Evolutionary conservation across 169 alveolate species (phyloP).

Genomic region (Perkinsus marinus): DNA sequence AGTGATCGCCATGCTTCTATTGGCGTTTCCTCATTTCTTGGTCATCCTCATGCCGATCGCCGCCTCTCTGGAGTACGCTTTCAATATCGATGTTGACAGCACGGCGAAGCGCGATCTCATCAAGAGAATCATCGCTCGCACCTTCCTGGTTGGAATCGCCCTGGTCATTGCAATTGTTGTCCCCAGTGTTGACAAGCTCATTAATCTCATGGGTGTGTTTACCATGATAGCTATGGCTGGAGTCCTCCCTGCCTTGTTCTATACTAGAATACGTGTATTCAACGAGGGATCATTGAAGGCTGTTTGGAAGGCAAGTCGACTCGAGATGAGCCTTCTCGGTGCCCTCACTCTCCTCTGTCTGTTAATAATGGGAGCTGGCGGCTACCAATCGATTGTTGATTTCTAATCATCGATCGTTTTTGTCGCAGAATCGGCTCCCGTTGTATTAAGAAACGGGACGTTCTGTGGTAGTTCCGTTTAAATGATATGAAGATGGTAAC

Average conservation of each 20-base stretch:
- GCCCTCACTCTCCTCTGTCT: neutral
- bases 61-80: neutral
- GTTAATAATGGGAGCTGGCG: neutral
- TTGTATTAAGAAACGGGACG: neutral
- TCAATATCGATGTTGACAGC: neutral
- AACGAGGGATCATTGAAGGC: neutral
- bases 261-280: neutral
- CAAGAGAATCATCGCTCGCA: neutral
- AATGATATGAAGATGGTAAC: neutral
- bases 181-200: neutral
- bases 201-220: neutral
- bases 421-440: neutral
- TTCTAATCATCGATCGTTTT: neutral
- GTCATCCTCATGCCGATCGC: neutral
- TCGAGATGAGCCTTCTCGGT: neutral
- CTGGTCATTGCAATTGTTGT: neutral
- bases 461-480: neutral
- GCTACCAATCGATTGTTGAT: neutral
- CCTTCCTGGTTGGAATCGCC: neutral
- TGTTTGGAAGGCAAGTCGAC: neutral
- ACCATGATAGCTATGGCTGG: neutral
- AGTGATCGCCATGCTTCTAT: neutral
- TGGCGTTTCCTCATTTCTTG: neutral
- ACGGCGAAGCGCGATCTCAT: neutral
- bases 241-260: neutral